Evolutionary conservation across 208 protist genomes (phyloP), one percentile per base, ranked within the genome.

Genomic region (Wallacemonas sp.): DNA sequence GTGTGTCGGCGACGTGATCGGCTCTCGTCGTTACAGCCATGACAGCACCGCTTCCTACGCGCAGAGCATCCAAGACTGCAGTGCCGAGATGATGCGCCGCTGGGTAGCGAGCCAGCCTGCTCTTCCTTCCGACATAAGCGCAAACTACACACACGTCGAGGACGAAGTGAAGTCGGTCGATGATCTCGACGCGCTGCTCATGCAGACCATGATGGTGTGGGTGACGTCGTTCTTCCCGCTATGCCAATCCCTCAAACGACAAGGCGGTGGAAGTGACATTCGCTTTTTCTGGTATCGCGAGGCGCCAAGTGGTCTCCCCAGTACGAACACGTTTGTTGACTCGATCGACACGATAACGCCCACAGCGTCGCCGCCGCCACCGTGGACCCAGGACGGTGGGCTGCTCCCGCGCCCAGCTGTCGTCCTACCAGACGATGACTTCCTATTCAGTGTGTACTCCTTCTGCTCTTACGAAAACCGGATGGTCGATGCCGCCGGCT

Each of bases 391-490:
- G n/a, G n/a, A n/a, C n/a, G 34, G 8, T 4, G n/a, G 6, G 50
- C 30, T 32, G 24, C 3, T 32, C 3, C 29, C 50, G 15, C 26
- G 19, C n/a, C 5, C 50, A 6, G 30, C 30, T 19, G 30, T 57
- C 9, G 50, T 57, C 62, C 59, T 37, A 32, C 50, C 50, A 17
- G 50, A 57, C 22, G 71, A 77, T 24, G 66, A 88, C 4, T 66
- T 89, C 39, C 71, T 77, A 24, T 87, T 85, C 71, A 80, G 76
- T 24, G 71, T 92, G 26, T 87, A 85, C 67, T 63, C 62, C 45
- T 61, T 84, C 17, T 71, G 68, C 53, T 75, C 76, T 27, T 75
- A 74, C 44, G 48, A 39, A n/a, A 85, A 78, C 57, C 59, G 77
- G 12, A 59, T 77, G 68, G 67, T 76, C 19, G 73, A 87, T 45